These are phyloP conservation scores for Cucurbita ficifolia DNA, from an alignment of 306 rosid genomes.

Conservation along the genomic window DNA sequence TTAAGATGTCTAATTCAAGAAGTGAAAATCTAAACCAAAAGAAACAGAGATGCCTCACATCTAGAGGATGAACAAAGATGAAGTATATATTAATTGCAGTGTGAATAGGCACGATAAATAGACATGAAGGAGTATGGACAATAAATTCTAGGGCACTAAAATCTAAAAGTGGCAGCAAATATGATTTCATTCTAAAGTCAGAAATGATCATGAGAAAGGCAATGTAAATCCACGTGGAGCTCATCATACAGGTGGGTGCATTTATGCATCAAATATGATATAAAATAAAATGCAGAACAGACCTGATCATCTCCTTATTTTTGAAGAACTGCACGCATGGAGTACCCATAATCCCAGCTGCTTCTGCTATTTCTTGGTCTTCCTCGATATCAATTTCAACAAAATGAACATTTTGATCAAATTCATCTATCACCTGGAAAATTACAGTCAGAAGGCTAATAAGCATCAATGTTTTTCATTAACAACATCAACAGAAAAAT, in stretches of 20 bases:
- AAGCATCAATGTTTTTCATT: neutral
- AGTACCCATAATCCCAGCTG: slow-evolving; percentile 96
- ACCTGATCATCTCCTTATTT: slow-evolving; percentile 77
- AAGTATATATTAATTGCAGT: neutral
- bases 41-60: neutral
- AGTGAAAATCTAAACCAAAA: neutral
- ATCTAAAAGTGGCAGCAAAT: neutral
- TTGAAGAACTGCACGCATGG: slow-evolving; percentile 96
- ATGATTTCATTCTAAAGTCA: neutral
- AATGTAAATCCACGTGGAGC: slow-evolving; percentile 11
- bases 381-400: slow-evolving; percentile 97
- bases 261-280: neutral
- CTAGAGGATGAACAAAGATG: neutral
- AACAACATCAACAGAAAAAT: neutral
- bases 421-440: slow-evolving; percentile 79
- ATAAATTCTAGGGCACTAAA: neutral
- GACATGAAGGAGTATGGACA: neutral
- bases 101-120: neutral
- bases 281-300: neutral
- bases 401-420: slow-evolving; percentile 71
- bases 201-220: slow-evolving; percentile 4
- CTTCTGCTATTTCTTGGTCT: slow-evolving; percentile 91
- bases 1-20: neutral
- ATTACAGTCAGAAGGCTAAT: neutral
- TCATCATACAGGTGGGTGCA: neutral